A percentile compares a stretch with the other conserved stretches of the same genome.
phyloP scores from a whole-genome alignment of 2,329 filamentous ascomycete species.

The Penicillium rolfsii region DNA sequence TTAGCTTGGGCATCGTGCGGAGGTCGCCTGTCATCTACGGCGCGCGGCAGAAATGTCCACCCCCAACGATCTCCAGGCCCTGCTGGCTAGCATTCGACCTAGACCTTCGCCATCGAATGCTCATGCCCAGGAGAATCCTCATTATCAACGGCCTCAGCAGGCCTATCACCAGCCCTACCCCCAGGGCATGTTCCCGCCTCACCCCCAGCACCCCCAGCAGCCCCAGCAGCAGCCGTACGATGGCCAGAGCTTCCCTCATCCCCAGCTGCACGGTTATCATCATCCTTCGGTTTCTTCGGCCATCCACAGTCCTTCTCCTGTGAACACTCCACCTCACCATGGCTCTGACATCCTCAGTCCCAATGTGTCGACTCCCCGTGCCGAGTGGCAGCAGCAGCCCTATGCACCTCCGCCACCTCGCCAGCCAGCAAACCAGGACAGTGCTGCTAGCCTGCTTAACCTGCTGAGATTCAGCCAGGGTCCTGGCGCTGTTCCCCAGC shows the following conservation, averaged over 20 bases:
- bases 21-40: conserved; percentile 35
- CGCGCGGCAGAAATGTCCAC: conserved; percentile 52
- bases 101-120: conserved; percentile 42
- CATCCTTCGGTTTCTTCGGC: conserved; percentile 62
- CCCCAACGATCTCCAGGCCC: conserved; percentile 51
- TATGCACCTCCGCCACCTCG: conserved; percentile 29
- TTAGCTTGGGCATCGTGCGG: conserved; percentile 34
- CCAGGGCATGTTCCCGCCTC: conserved; percentile 37
- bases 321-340: conserved; percentile 60
- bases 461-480: conserved; percentile 66
- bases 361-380: conserved; percentile 50
- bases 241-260: conserved; percentile 38
- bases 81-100: conserved; percentile 51
- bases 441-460: conserved; percentile 63
- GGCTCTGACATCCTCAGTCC: conserved; percentile 63
- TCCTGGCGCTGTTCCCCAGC: conserved; percentile 36
- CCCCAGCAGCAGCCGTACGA: conserved; percentile 36
- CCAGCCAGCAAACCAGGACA: conserved; percentile 48
- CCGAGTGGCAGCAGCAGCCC: conserved; percentile 45
- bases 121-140: conserved; percentile 35
- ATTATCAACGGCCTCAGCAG: conserved; percentile 34
- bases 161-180: conserved; percentile 27
- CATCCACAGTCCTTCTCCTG: conserved; percentile 58
- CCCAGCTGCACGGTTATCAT: conserved; percentile 51
- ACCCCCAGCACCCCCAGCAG: conserved; percentile 22